These are phyloP conservation scores for Nephromyces sp. DNA, from an alignment of 169 alveolate species.

Conservation along the genomic window DNA sequence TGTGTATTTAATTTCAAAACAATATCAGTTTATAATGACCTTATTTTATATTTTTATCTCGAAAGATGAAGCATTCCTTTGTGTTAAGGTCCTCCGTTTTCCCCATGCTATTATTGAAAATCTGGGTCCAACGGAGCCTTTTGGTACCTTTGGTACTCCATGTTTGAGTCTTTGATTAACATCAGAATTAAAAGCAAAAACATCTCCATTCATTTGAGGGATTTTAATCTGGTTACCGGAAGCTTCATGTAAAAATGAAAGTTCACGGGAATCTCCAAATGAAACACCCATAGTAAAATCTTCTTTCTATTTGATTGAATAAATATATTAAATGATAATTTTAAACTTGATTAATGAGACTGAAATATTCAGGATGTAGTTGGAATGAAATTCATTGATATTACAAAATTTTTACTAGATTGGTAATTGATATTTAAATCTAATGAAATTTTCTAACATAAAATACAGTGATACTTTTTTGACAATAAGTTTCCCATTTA, in stretches of 20 bases:
- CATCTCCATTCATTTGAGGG: constrained; percentile 25
- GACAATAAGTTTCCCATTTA: too few species aligned
- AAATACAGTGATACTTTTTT: too few species aligned
- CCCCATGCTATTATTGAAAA: constrained; percentile 33
- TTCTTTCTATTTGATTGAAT: constrained; percentile 9
- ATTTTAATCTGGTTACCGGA: constrained; percentile 3
- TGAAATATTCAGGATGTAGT: too few species aligned
- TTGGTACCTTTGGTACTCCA: constrained; percentile 28
- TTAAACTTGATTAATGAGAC: too few species aligned
- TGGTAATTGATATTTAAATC: too few species aligned
- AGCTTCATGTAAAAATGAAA: constrained; percentile 25
- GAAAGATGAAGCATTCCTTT: constrained; percentile 14
- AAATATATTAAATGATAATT: neutral
- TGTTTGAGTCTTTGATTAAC: constrained; percentile 21
- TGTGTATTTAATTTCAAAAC: too few species aligned
- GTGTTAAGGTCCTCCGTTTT: constrained; percentile 3
- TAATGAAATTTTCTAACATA: too few species aligned
- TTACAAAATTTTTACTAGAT: too few species aligned
- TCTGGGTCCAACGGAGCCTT: constrained; percentile 13
- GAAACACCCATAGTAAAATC: constrained; percentile 50
- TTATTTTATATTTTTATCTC: too few species aligned
- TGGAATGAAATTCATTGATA: too few species aligned
- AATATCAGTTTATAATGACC: too few species aligned
- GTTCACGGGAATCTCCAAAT: constrained; percentile 41
- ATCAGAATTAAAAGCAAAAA: constrained; percentile 21